Conservation (phyloP, 257 asterid genomes). For the Solanum infundibuliforme region DNA sequence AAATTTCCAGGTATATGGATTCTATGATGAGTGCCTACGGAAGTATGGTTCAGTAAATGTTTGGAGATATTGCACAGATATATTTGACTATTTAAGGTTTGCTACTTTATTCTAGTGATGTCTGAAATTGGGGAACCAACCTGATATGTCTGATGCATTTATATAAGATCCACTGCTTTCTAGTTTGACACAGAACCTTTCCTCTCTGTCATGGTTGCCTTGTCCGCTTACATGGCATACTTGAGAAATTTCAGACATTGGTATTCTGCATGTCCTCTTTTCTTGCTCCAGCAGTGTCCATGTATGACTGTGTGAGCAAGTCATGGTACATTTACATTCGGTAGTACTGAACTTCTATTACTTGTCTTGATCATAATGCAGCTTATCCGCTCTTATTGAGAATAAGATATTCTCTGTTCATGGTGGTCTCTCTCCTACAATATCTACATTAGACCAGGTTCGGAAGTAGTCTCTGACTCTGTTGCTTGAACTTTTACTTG, state of each 20-base stretch:
- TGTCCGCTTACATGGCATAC: not conserved
- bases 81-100: constrained; percentile 90
- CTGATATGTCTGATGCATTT: not conserved
- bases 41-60: constrained; percentile 90
- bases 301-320: not conserved
- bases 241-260: not conserved
- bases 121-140: not conserved
- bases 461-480: not conserved
- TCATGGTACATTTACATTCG: not conserved
- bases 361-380: constrained; percentile 22
- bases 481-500: not conserved
- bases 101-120: constrained; percentile 5
- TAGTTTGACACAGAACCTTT: not conserved
- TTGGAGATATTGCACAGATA: constrained; percentile 98
- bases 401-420: constrained; percentile 89
- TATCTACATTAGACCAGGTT: constrained; percentile 92
- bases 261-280: not conserved
- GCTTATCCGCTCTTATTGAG: constrained; percentile 92
- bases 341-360: constrained; percentile 4
- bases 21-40: constrained; percentile 97
- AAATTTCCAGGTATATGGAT: constrained; percentile 77
- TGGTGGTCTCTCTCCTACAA: constrained; percentile 93
- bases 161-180: not conserved
- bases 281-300: not conserved
- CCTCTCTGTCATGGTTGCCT: not conserved